Percentiles rank a stretch among this genome's conserved stretches.
Conservation (phyloP, 345 rosid species). For the Murraya paniculata region DNA sequence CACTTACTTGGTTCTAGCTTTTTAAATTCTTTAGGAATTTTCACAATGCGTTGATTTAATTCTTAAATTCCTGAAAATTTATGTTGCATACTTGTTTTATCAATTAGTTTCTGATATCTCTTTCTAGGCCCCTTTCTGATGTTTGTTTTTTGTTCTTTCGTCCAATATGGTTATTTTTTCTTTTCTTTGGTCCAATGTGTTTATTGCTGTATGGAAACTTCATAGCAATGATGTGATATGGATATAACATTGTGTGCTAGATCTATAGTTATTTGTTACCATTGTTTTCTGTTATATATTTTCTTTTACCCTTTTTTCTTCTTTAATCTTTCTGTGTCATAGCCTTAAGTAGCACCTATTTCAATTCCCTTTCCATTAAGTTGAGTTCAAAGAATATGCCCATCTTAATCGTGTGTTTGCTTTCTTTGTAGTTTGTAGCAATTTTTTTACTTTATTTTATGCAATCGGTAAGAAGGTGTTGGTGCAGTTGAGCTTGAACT, state of each 20-base stretch:
- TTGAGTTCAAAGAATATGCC: background rate
- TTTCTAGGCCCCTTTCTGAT: background rate
- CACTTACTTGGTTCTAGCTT: background rate
- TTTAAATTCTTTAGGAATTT: background rate
- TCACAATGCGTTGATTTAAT: background rate
- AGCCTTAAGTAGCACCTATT: background rate
- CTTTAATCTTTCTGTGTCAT: background rate
- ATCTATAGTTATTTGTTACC: too few relatives aligned
- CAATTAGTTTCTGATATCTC: background rate
- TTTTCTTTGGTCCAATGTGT: background rate
- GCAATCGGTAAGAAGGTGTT: background rate
- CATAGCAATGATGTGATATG: background rate
- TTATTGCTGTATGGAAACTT: background rate
- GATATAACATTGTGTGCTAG: background rate
- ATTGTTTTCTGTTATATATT: background rate
- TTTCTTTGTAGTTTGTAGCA: background rate
- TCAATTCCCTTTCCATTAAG: background rate
- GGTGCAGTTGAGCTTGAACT: background rate
- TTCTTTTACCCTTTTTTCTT: background rate
- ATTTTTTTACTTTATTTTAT: background rate
- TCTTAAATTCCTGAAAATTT: background rate
- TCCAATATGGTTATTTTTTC: background rate
- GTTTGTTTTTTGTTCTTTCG: background rate
- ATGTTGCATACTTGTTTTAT: background rate
- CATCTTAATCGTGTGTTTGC: background rate